A percentile compares a stretch with the other conserved stretches of the same genome.
phyloP scores from a whole-genome alignment of 495 filamentous ascomycete species.

The Glonium stellatum region DNA sequence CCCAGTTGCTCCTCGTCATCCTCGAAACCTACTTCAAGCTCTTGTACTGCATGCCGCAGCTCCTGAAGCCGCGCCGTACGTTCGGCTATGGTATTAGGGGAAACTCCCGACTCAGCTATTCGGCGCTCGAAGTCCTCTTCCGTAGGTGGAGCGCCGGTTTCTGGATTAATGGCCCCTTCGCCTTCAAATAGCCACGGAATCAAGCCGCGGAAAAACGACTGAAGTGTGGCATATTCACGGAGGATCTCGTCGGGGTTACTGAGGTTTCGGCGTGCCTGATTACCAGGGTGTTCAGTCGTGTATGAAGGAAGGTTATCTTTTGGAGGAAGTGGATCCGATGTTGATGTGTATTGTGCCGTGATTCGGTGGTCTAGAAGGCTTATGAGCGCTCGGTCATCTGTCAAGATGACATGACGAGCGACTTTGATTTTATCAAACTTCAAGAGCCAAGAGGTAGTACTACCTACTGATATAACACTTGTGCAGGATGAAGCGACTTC shows the following conservation, averaged over 20 bases:
- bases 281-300: not conserved
- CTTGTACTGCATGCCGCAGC: not conserved
- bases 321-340: conserved; percentile 68
- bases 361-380: conserved; percentile 48
- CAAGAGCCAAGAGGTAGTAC: conserved; percentile 37
- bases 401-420: conserved; percentile 72
- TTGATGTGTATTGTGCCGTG: conserved; percentile 49
- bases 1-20: not conserved
- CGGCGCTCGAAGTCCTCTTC: not conserved
- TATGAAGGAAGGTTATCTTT: conserved; percentile 37
- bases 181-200: conserved; percentile 1
- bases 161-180: conserved; percentile 5
- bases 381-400: conserved; percentile 63
- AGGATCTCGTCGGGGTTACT: conserved; percentile 1
- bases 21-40: not conserved
- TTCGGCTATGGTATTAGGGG: not conserved
- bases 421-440: conserved; percentile 42
- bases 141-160: conserved; percentile 7
- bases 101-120: conserved; percentile 3
- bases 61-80: not conserved
- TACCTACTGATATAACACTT: conserved; percentile 29
- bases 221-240: not conserved
- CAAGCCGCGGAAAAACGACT: not conserved
- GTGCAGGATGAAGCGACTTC: conserved; percentile 56
- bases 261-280: not conserved